Evolutionary conservation across 2,329 filamentous ascomycete genomes (phyloP).

Genomic region (Fusarium napiforme): DNA sequence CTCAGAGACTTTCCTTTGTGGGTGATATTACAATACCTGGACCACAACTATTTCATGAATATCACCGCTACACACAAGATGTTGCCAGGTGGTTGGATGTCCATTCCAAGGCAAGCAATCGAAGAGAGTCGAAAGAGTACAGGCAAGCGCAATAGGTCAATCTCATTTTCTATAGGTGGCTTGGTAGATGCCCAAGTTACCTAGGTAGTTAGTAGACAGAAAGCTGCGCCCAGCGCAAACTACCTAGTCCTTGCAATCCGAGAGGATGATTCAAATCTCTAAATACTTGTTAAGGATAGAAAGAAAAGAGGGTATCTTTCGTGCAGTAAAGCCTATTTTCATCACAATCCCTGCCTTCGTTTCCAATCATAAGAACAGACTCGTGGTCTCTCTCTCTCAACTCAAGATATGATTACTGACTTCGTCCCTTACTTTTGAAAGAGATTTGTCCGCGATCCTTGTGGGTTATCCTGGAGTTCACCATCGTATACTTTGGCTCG

Average conservation of each 20-base stretch:
- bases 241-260: not conserved
- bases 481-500: conserved; percentile 52
- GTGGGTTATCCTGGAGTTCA: conserved; percentile 51
- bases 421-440: conserved; percentile 45
- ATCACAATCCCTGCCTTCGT: not conserved
- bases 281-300: conserved; percentile 3
- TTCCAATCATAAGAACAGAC: not conserved
- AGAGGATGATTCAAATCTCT: conserved; percentile 1
- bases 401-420: not conserved
- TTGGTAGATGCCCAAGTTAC: not conserved
- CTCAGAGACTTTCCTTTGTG: not conserved
- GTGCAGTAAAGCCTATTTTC: not conserved
- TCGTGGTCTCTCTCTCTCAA: not conserved
- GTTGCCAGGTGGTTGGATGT: not conserved
- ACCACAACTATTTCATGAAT: not conserved
- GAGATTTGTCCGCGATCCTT: conserved; percentile 52
- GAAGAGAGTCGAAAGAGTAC: not conserved
- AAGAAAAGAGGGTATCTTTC: conserved; percentile 25
- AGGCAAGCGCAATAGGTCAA: not conserved
- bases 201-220: not conserved
- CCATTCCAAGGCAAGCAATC: not conserved
- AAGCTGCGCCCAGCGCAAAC: conserved; percentile 3
- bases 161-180: not conserved
- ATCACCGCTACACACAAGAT: not conserved
- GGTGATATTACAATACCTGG: not conserved